These are phyloP conservation scores for Trebouxia sp. DNA, from an alignment of 139 green algal genomes.

Conservation along the genomic window DNA sequence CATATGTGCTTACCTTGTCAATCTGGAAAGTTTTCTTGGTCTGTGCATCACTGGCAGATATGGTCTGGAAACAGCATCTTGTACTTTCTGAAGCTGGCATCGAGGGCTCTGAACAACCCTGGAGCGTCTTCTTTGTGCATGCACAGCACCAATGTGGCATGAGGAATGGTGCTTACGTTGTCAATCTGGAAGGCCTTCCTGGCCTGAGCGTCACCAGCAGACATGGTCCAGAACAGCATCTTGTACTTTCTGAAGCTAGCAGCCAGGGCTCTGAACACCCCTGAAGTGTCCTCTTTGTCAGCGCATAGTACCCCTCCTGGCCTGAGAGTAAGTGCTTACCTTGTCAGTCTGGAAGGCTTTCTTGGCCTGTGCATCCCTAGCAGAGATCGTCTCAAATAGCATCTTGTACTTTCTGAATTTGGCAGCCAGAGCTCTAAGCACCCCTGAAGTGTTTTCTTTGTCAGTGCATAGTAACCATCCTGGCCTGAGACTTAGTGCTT, in stretches of 20 bases:
- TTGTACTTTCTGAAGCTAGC: constrained; percentile 5
- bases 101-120: constrained; percentile 12
- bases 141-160: too few species aligned
- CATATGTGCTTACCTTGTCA: too few species aligned
- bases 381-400: neutral
- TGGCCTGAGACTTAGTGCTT: too few species aligned
- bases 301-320: too few species aligned
- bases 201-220: neutral
- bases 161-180: too few species aligned
- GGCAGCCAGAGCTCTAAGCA: constrained; percentile 23
- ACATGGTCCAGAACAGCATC: neutral
- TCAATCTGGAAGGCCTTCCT: neutral
- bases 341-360: neutral
- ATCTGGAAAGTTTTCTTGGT: neutral
- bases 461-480: too few species aligned
- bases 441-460: neutral
- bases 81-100: constrained; percentile 14
- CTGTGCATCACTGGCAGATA: neutral
- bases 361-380: neutral
- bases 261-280: constrained; percentile 18
- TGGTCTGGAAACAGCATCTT: neutral
- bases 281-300: constrained; percentile 1
- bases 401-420: neutral
- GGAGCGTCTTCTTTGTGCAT: constrained; percentile 12
- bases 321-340: too few species aligned